Evolutionary conservation across 129 eudicot species (phyloP), one percentile per base, ranked within the genome.

Genomic region (Centella asiatica): DNA sequence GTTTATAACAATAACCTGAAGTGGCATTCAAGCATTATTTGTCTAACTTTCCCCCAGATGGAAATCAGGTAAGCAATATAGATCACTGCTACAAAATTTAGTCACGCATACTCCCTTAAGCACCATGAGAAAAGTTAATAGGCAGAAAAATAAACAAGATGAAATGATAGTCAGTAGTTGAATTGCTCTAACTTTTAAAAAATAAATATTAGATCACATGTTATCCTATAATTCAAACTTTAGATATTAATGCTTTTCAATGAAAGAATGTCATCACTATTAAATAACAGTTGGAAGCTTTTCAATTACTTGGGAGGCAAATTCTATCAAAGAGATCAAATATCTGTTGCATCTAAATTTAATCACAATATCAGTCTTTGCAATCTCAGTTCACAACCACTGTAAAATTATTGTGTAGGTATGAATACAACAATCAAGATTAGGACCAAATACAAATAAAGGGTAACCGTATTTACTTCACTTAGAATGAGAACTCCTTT

Each of bases 401-500:
- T 28, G 0, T n/a, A 37, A 34, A 25, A 12, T 27, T 32, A 27
- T n/a, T 27, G 17, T 14, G 20, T 34, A 59, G 36, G 17, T 2
- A 25, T 18, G 42, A 39, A 48, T 33, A 5, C 56, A 53, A 17
- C 18, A 60, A 50, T 17, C 13, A 56, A 45, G 29, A 36, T 62
- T 6, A 44, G 44, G 44, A 33, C 51, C 9, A 49, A 19, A 49
- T 14, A 68, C 25, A 46, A 64, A 4, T 17, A 44, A 14, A 40
- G 66, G 52, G 61, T 56, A 13, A 2, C 10, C 26, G 24, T 44
- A 46, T 8, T 72, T 79, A 79, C 89, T 61, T 82, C 88, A 24
- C 84, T 82, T 44, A 82, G 79, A 74, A 82, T 75, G 53, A 82
- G 78, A 26, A 82, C 89, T 52, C 85, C 85, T 64, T 67, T 79